Percentiles rank a stretch among this genome's conserved stretches.
Conservation (phyloP, 2,329 filamentous ascomycete genomes). For the Plectosphaerella cucumerina region DNA sequence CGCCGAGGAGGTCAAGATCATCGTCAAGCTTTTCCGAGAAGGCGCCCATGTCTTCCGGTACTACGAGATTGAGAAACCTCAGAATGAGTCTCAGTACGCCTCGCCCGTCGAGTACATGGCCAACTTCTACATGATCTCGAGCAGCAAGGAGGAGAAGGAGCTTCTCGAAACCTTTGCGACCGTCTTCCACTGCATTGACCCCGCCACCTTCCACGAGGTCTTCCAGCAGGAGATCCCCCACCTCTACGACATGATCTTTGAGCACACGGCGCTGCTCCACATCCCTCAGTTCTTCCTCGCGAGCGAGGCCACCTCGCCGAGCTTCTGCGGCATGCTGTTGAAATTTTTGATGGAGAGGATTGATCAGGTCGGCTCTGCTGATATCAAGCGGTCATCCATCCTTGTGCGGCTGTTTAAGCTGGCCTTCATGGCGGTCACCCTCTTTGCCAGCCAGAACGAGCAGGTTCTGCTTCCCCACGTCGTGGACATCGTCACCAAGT, state of each 20-base stretch:
- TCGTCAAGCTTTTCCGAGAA: slow-evolving; percentile 96
- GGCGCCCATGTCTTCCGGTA: slow-evolving; percentile 96
- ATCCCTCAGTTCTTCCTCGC: slow-evolving; percentile 97
- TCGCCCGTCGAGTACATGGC: slow-evolving; percentile 90
- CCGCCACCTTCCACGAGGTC: slow-evolving; percentile 96
- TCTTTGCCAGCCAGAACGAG: slow-evolving; percentile 94
- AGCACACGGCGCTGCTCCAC: slow-evolving; percentile 89
- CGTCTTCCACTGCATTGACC: slow-evolving; percentile 97
- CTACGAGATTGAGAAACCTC: slow-evolving; percentile 82
- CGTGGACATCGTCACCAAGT: slow-evolving; percentile 94
- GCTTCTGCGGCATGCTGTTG: slow-evolving; percentile 96
- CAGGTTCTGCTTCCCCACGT: slow-evolving; percentile 93
- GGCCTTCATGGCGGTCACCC: slow-evolving; percentile 97
- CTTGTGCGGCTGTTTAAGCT: slow-evolving; percentile 92
- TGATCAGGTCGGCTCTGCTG: slow-evolving; percentile 86
- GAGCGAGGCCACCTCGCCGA: slow-evolving; percentile 96
- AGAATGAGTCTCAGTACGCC: slow-evolving; percentile 66
- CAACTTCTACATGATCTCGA: slow-evolving; percentile 91
- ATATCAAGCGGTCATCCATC: slow-evolving; percentile 90
- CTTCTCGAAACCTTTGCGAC: slow-evolving; percentile 96
- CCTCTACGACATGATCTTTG: slow-evolving; percentile 96
- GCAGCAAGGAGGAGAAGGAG: slow-evolving; percentile 94
- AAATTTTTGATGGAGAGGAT: slow-evolving; percentile 97
- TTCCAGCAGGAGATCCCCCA: slow-evolving; percentile 97
- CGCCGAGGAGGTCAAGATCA: slow-evolving; percentile 92